phyloP scores from a whole-genome alignment of 768 basidiomycete genomes.

The Termitomyces heimii region DNA sequence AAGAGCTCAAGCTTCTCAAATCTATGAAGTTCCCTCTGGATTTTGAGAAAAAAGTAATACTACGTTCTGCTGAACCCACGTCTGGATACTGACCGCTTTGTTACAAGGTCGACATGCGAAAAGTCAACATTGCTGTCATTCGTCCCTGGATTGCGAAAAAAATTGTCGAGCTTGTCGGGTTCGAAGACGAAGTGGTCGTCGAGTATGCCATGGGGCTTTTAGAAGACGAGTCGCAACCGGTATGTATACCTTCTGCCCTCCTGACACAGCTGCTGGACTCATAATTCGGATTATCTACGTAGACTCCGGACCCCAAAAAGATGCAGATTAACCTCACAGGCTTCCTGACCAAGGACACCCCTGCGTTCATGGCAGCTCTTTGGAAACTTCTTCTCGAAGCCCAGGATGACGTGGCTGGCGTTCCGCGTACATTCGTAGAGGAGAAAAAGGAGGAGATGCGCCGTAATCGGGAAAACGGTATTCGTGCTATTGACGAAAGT shows the following conservation, averaged over 20 bases:
- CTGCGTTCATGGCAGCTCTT: slow-evolving; percentile 79
- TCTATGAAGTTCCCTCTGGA: slow-evolving; percentile 85
- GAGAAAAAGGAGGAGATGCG: slow-evolving; percentile 91
- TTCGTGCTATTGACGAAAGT: slow-evolving; percentile 60
- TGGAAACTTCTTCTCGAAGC: slow-evolving; percentile 95
- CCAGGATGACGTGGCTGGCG: slow-evolving; percentile 81
- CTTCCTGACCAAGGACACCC: slow-evolving; percentile 84
- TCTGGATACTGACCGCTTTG: background rate
- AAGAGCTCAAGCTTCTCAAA: slow-evolving; percentile 84
- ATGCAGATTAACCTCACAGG: slow-evolving; percentile 95
- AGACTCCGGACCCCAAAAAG: slow-evolving; percentile 90
- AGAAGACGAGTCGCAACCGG: slow-evolving; percentile 82
- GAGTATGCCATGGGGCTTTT: slow-evolving; percentile 95
- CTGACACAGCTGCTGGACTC: background rate
- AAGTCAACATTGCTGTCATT: slow-evolving; percentile 90
- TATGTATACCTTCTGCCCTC: slow-evolving; percentile 27
- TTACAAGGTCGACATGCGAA: slow-evolving; percentile 85
- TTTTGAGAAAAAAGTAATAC: slow-evolving; percentile 79
- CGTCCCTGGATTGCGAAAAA: slow-evolving; percentile 95
- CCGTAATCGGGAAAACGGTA: slow-evolving; percentile 57
- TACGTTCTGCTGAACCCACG: background rate
- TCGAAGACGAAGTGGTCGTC: slow-evolving; percentile 96
- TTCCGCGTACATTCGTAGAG: slow-evolving; percentile 86
- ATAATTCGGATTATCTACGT: background rate
- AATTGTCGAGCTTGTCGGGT: slow-evolving; percentile 82